phyloP scores from a whole-genome alignment of 257 asterid species.

The Rauvolfia tetraphylla region DNA sequence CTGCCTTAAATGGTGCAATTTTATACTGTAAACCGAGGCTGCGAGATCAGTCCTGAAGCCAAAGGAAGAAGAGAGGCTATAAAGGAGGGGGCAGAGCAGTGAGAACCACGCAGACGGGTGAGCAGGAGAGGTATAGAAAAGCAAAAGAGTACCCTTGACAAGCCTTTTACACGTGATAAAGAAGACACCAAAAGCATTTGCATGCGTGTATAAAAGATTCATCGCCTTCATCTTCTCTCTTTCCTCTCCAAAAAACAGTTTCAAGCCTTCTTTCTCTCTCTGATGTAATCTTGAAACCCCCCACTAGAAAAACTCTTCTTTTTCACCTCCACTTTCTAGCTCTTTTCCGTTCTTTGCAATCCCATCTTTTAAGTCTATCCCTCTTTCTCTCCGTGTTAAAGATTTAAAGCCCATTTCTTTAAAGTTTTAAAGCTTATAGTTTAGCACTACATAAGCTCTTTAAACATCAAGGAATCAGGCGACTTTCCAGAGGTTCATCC shows the following conservation, averaged over 20 bases:
- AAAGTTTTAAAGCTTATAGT: constrained; percentile 28
- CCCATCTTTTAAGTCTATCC: constrained; percentile 12
- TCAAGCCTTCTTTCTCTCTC: constrained; percentile 13
- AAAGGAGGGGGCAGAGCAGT: constrained; percentile 22
- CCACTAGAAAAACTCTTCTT: constrained; percentile 12
- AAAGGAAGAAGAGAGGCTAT: background rate
- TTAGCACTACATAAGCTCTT: constrained; percentile 7
- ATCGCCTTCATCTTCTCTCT: constrained; percentile 43
- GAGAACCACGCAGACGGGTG: constrained; percentile 9
- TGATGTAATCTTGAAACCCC: constrained; percentile 9
- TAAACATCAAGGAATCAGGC: constrained; percentile 1
- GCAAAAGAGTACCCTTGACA: constrained; percentile 38
- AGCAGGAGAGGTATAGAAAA: constrained; percentile 19
- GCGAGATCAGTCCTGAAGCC: background rate
- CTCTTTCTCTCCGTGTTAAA: constrained; percentile 18
- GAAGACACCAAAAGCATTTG: constrained; percentile 67
- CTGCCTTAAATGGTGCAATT: constrained; percentile 4
- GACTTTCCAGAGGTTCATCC: constrained; percentile 21
- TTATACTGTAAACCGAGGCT: constrained; percentile 1
- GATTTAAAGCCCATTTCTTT: constrained; percentile 37
- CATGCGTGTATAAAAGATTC: constrained; percentile 89
- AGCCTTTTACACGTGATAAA: constrained; percentile 73
- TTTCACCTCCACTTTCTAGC: constrained; percentile 11
- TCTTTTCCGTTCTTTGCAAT: background rate
- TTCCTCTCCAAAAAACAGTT: background rate